phyloP scores from a whole-genome alignment of 768 basidiomycete species.

The Boletus patriciae region DNA sequence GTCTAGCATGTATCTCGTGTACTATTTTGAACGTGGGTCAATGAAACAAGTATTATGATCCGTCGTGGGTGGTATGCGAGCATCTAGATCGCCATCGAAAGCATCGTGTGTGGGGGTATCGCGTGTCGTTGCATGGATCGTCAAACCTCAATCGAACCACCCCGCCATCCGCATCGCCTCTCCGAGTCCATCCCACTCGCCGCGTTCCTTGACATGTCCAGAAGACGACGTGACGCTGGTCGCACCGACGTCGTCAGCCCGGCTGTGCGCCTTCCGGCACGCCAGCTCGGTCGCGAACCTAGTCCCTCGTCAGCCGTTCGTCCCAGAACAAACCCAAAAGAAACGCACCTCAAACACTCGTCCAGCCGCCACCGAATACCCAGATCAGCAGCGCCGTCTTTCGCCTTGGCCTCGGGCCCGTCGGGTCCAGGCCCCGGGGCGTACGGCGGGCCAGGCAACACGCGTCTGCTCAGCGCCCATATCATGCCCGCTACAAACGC shows the following conservation, averaged over 20 bases:
- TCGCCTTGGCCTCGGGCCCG: conserved; percentile 25
- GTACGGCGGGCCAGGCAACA: conserved; percentile 77
- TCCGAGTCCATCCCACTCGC: conserved; percentile 66
- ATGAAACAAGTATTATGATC: neutral
- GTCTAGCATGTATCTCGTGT: conserved; percentile 1
- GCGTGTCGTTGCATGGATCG: neutral
- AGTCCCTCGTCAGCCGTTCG: neutral
- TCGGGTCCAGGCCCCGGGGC: conserved; percentile 41
- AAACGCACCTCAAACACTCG: conserved; percentile 67
- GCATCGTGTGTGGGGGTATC: conserved; percentile 8
- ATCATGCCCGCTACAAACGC: conserved; percentile 90
- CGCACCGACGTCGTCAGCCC: neutral
- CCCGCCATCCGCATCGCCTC: conserved; percentile 73
- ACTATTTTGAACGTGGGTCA: neutral
- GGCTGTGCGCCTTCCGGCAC: conserved; percentile 58
- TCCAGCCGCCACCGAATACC: conserved; percentile 72
- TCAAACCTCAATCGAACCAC: conserved; percentile 59
- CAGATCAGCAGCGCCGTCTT: conserved; percentile 36
- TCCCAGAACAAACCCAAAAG: neutral
- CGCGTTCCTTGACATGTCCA: conserved; percentile 36
- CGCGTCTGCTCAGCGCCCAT: conserved; percentile 68
- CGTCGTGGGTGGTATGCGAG: neutral
- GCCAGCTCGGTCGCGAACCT: conserved; percentile 86
- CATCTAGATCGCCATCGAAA: neutral
- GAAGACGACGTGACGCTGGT: conserved; percentile 15